phyloP scores from a whole-genome alignment of 306 rosid genomes.

The Trifolium subterraneum region DNA sequence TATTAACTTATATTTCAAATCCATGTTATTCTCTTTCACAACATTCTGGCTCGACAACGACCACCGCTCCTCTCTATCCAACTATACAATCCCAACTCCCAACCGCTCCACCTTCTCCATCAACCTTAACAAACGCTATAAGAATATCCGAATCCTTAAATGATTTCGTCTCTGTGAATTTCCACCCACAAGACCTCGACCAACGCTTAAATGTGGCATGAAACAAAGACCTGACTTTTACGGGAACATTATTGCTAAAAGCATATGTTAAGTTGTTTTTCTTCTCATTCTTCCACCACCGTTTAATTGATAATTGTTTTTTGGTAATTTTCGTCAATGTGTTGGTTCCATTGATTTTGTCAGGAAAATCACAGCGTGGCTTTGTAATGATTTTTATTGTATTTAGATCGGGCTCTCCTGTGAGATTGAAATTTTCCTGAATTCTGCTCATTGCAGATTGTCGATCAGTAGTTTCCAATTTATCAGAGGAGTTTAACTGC shows the following conservation, averaged over 20 bases:
- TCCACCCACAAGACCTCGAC: too few species aligned
- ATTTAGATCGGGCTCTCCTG: neutral
- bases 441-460: neutral
- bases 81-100: too few species aligned
- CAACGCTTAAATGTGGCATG: neutral
- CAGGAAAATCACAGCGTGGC: constrained; percentile 29
- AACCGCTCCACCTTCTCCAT: neutral
- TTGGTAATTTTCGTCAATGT: neutral
- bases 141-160: neutral
- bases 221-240: neutral
- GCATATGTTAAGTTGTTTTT: neutral
- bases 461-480: neutral
- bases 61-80: too few species aligned
- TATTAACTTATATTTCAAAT: too few species aligned
- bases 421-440: constrained; percentile 29
- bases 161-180: constrained; percentile 2
- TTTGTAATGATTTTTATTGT: neutral
- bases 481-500: neutral
- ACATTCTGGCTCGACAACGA: too few species aligned
- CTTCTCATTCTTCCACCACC: constrained; percentile 9
- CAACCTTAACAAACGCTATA: neutral
- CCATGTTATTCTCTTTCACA: too few species aligned
- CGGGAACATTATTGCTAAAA: neutral
- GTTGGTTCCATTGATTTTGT: neutral
- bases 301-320: constrained; percentile 1